Evolutionary conservation across 2,329 filamentous ascomycete genomes (phyloP).

Genomic region (Periconia sp.): DNA sequence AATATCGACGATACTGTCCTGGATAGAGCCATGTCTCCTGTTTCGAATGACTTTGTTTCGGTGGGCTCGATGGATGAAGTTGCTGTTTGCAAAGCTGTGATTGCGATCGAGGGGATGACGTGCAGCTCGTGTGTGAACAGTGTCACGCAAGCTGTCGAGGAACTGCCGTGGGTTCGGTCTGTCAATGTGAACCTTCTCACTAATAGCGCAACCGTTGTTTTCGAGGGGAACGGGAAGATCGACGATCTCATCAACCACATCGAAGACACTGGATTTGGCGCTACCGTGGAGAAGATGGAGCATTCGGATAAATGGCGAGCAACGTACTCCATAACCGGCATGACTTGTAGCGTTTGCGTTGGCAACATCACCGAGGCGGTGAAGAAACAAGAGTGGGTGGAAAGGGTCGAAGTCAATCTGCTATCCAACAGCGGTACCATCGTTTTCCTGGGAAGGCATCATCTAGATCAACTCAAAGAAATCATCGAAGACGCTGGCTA

Average conservation of each 20-base stretch:
- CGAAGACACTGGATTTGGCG: conserved; percentile 52
- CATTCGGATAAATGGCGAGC: conserved; percentile 38
- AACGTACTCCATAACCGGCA: conserved; percentile 56
- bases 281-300: conserved; percentile 37
- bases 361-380: conserved; percentile 52
- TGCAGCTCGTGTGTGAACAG: conserved; percentile 59
- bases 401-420: conserved; percentile 53
- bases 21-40: conserved; percentile 11
- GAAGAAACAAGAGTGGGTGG: conserved; percentile 49
- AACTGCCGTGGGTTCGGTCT: conserved; percentile 49
- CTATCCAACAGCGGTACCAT: conserved; percentile 54
- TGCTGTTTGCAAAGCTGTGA: conserved; percentile 39
- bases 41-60: conserved; percentile 16
- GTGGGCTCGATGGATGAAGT: conserved; percentile 11
- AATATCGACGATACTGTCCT: conserved; percentile 16
- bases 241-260: conserved; percentile 53
- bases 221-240: conserved; percentile 48
- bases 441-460: conserved; percentile 50
- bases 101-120: conserved; percentile 62
- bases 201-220: conserved; percentile 53
- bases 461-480: conserved; percentile 49
- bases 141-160: conserved; percentile 53
- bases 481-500: conserved; percentile 53
- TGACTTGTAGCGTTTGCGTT: conserved; percentile 61
- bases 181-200: conserved; percentile 56